phyloP scores from a whole-genome alignment of 495 filamentous ascomycete species.

The Neurospora sp. region DNA sequence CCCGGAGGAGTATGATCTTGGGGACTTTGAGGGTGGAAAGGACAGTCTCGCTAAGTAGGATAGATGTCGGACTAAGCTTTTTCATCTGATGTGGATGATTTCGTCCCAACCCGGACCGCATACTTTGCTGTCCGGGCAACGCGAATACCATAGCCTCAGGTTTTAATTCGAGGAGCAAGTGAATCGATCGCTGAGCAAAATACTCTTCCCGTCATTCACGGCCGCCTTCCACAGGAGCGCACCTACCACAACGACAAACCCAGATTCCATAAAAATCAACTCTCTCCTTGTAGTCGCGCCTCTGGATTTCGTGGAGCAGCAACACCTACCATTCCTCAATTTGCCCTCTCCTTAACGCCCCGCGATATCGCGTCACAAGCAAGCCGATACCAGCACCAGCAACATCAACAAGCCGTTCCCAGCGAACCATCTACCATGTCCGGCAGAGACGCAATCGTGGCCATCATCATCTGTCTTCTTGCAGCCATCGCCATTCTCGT shows the following conservation, averaged over 20 bases:
- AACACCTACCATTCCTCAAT: not conserved
- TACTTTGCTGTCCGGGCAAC: not conserved
- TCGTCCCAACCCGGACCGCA: not conserved
- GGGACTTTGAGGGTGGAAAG: constrained; percentile 64
- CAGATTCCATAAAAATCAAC: not conserved
- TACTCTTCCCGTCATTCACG: not conserved
- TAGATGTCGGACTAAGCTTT: not conserved
- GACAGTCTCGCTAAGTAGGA: constrained; percentile 40
- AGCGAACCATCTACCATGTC: not conserved
- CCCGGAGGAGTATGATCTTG: constrained; percentile 86
- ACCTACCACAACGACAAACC: not conserved
- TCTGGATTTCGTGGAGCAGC: not conserved
- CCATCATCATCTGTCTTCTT: constrained; percentile 8
- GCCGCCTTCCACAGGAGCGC: not conserved
- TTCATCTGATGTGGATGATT: not conserved
- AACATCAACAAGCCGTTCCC: not conserved
- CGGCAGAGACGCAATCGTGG: constrained; percentile 1
- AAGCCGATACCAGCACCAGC: not conserved
- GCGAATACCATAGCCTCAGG: not conserved
- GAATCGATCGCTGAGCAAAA: not conserved
- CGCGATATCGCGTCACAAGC: not conserved
- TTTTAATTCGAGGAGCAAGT: not conserved
- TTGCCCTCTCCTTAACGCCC: not conserved
- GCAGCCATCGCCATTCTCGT: constrained; percentile 1
- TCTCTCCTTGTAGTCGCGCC: not conserved